A percentile compares a stretch with the other conserved stretches of the same genome.
Evolutionary conservation across 495 filamentous ascomycete species (phyloP).

Genomic region (Astrothelium subdiscretum): DNA sequence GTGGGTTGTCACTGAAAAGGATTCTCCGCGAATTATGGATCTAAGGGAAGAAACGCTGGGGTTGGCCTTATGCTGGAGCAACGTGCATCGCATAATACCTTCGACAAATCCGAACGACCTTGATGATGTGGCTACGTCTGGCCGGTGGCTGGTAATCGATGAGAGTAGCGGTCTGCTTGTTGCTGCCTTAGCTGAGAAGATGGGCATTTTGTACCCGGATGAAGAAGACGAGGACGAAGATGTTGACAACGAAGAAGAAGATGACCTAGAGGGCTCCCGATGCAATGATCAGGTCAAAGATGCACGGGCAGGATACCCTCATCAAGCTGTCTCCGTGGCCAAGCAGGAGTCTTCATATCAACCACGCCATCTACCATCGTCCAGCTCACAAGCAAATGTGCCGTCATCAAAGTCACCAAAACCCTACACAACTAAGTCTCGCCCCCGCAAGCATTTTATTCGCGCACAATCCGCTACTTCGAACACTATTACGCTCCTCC

Average conservation of each 20-base stretch:
- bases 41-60: slow-evolving; percentile 76
- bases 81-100: slow-evolving; percentile 44
- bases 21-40: slow-evolving; percentile 72
- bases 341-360: neutral
- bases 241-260: neutral
- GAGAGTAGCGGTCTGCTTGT: slow-evolving; percentile 80
- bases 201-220: slow-evolving; percentile 64
- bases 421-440: neutral
- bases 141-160: slow-evolving; percentile 80
- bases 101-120: slow-evolving; percentile 20
- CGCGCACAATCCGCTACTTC: slow-evolving; percentile 32
- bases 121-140: slow-evolving; percentile 30
- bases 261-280: neutral
- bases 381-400: neutral
- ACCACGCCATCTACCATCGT: neutral
- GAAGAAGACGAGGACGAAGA: slow-evolving; percentile 12
- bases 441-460: neutral
- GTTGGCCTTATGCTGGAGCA: slow-evolving; percentile 53
- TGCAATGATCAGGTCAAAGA: neutral
- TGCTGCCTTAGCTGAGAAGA: slow-evolving; percentile 79
- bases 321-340: neutral
- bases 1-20: slow-evolving; percentile 65
- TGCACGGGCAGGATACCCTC: neutral
- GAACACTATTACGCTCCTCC: slow-evolving; percentile 82
- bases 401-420: neutral